These are phyloP conservation scores for Ceratocystis albifundus DNA, from an alignment of 2,329 filamentous ascomycete species.

Conservation along the genomic window DNA sequence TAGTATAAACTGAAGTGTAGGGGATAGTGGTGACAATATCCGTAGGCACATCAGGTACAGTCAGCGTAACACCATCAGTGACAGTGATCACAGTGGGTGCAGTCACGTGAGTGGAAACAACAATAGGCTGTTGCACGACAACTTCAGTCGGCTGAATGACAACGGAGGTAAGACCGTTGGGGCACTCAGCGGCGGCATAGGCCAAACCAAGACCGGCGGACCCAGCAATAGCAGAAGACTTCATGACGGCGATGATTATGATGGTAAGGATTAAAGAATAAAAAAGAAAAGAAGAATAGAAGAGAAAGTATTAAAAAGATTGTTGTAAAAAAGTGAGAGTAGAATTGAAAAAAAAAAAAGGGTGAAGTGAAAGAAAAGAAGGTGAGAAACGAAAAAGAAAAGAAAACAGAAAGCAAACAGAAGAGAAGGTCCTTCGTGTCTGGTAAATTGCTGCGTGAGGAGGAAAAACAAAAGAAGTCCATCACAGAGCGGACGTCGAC, in stretches of 20 bases:
- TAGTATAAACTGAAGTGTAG: conserved; percentile 15
- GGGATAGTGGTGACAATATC: conserved; percentile 18
- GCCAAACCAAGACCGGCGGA: conserved; percentile 19
- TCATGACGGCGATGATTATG: conserved; percentile 6
- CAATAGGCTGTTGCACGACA: conserved; percentile 6
- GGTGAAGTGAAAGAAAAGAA: conserved; percentile 4
- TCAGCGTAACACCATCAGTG: conserved; percentile 15
- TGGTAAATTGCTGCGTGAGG: conserved; percentile 20
- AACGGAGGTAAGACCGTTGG: conserved; percentile 13
- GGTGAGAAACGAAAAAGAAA: conserved; percentile 12
- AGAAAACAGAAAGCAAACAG: conserved; percentile 13
- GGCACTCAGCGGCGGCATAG: conserved; percentile 18
- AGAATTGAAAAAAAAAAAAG: conserved; percentile 12
- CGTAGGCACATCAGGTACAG: conserved; percentile 16
- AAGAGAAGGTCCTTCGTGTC: conserved; percentile 19
- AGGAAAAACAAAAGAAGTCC: background rate
- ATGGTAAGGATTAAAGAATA: background rate
- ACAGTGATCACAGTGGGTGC: conserved; percentile 18
- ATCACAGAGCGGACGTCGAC: background rate
- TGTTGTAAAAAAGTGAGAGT: background rate
- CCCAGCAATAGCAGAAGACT: conserved; percentile 18
- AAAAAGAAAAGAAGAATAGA: background rate
- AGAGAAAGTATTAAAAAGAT: background rate
- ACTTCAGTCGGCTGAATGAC: conserved; percentile 17
- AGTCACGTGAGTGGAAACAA: conserved; percentile 17